Conservation (phyloP, 2,329 filamentous ascomycete genomes). For the Gnomoniopsis sp. region DNA sequence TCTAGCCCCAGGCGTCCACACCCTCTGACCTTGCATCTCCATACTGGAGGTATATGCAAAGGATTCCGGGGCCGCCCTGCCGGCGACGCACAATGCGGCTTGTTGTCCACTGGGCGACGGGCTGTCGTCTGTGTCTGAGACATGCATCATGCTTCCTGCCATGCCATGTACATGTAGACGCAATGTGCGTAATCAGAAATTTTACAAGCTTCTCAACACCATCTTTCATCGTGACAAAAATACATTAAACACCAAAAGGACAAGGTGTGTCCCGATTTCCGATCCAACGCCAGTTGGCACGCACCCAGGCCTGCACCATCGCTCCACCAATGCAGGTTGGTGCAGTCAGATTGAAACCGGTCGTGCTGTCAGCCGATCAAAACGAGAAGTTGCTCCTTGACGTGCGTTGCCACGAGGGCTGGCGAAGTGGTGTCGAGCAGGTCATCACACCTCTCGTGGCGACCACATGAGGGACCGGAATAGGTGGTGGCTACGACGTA, state of each 20-base stretch:
- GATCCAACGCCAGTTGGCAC: neutral
- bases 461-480: neutral
- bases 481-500: conserved; percentile 8
- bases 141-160: neutral
- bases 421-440: neutral
- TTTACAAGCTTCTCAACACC: neutral
- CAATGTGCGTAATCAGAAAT: conserved; percentile 1
- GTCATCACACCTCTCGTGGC: neutral
- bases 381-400: too few relatives aligned
- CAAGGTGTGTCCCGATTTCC: neutral
- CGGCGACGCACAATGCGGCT: neutral
- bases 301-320: neutral
- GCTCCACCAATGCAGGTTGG: neutral
- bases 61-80: neutral
- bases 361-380: neutral
- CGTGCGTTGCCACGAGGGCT: neutral
- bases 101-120: neutral
- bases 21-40: neutral
- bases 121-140: neutral
- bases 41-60: neutral
- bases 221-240: neutral
- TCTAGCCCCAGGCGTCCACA: conserved; percentile 6
- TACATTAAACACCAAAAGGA: neutral
- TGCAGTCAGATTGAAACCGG: neutral
- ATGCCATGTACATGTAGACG: neutral